Percentiles rank a stretch among this genome's conserved stretches.
phyloP scores from a whole-genome alignment of 2,329 filamentous ascomycete genomes.

The Neonectria neomacrospora region DNA sequence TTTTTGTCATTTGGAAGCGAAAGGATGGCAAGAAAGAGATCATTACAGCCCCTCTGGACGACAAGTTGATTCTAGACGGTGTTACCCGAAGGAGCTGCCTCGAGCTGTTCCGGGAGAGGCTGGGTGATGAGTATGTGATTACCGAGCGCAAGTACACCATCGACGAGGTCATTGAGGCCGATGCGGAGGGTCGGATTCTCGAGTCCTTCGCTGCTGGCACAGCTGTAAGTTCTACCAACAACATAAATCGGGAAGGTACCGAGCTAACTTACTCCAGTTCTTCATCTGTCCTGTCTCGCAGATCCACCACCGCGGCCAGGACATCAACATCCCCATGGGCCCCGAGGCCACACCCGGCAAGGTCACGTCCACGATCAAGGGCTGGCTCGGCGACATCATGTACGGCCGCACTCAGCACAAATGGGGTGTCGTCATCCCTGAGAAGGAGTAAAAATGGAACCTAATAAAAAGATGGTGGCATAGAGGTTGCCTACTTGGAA shows the following conservation, averaged over 20 bases:
- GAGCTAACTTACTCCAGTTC: slow-evolving; percentile 59
- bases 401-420: slow-evolving; percentile 75
- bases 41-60: slow-evolving; percentile 84
- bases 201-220: slow-evolving; percentile 91
- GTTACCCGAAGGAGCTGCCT: slow-evolving; percentile 86
- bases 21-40: slow-evolving; percentile 68
- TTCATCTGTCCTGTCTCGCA: slow-evolving; percentile 76
- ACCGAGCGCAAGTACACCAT: slow-evolving; percentile 89
- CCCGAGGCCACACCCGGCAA: slow-evolving; percentile 60
- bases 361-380: slow-evolving; percentile 72
- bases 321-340: slow-evolving; percentile 71
- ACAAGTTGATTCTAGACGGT: slow-evolving; percentile 86
- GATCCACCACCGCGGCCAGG: slow-evolving; percentile 73
- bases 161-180: slow-evolving; percentile 77
- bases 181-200: slow-evolving; percentile 78
- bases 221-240: slow-evolving; percentile 69
- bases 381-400: slow-evolving; percentile 78
- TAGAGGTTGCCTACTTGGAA: slow-evolving; percentile 1
- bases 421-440: slow-evolving; percentile 76
- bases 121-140: slow-evolving; percentile 71
- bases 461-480: slow-evolving; percentile 2
- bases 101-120: slow-evolving; percentile 73
- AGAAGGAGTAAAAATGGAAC: slow-evolving; percentile 58
- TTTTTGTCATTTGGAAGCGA: slow-evolving; percentile 82
- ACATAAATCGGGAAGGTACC: neutral